Percentiles rank a stretch among this genome's conserved stretches.
Evolutionary conservation across 768 basidiomycete species (phyloP).

Genomic region (Cystoderma amianthinum): DNA sequence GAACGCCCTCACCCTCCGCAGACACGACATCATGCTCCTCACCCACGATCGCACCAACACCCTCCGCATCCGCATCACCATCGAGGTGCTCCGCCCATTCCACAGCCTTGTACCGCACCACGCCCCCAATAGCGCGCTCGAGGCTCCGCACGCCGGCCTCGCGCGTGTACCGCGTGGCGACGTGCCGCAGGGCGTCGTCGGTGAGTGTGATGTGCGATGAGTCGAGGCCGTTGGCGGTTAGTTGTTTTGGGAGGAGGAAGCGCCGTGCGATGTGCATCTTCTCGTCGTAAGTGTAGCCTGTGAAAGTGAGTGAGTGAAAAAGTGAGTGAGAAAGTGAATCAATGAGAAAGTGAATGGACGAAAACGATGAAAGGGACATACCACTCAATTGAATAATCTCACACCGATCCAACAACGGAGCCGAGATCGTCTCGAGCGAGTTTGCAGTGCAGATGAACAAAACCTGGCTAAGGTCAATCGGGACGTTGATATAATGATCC

Average conservation of each 20-base stretch:
- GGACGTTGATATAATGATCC: slow-evolving; percentile 91
- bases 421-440: slow-evolving; percentile 81
- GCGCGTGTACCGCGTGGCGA: slow-evolving; percentile 77
- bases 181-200: slow-evolving; percentile 61
- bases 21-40: not conserved
- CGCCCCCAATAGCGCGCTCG: slow-evolving; percentile 79
- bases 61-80: slow-evolving; percentile 11
- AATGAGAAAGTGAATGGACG: not conserved
- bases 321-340: not conserved
- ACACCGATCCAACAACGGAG: slow-evolving; percentile 84
- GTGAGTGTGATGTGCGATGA: slow-evolving; percentile 55
- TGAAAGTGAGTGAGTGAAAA: not conserved
- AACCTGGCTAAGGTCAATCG: slow-evolving; percentile 82
- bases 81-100: slow-evolving; percentile 76
- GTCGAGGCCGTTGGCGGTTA: slow-evolving; percentile 69
- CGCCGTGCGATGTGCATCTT: slow-evolving; percentile 84
- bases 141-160: slow-evolving; percentile 92
- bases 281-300: slow-evolving; percentile 84
- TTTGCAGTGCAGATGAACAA: slow-evolving; percentile 94
- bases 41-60: not conserved
- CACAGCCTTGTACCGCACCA: slow-evolving; percentile 91
- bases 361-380: slow-evolving; percentile 15
- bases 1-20: no score
- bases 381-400: slow-evolving; percentile 81
- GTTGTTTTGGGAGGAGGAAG: slow-evolving; percentile 87